phyloP scores from a whole-genome alignment of 164 flowering plant genomes.

The Cinnamomum micranthum region DNA sequence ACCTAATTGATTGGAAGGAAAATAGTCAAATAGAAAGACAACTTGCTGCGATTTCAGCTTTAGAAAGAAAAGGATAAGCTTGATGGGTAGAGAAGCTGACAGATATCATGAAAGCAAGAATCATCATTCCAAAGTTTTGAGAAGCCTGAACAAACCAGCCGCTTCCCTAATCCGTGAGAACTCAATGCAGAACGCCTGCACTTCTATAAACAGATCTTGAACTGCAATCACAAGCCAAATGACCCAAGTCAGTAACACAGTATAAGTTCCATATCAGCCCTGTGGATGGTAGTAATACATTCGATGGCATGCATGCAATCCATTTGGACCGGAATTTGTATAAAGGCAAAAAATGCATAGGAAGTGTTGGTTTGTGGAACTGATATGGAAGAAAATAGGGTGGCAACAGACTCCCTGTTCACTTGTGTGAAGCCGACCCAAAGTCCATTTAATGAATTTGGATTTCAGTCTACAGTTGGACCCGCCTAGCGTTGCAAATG shows the following conservation, averaged over 20 bases:
- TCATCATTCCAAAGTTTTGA: slow-evolving; percentile 66
- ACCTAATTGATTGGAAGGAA: neutral
- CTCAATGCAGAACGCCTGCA: slow-evolving; percentile 95
- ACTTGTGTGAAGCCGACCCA: no score
- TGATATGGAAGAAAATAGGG: no score
- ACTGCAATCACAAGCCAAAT: slow-evolving; percentile 50
- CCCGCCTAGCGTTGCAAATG: no score
- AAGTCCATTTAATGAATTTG: no score
- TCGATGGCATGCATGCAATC: neutral
- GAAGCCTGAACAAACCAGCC: slow-evolving; percentile 87
- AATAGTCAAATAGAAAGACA: neutral
- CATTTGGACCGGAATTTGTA: neutral
- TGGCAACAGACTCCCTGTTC: no score
- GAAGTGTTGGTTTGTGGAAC: no score
- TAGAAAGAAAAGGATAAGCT: neutral
- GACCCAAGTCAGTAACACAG: neutral
- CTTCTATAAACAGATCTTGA: slow-evolving; percentile 92
- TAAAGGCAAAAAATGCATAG: neutral
- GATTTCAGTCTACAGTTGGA: no score
- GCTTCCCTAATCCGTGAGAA: slow-evolving; percentile 95
- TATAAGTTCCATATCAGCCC: neutral
- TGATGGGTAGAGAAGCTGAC: neutral
- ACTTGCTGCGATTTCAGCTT: no score
- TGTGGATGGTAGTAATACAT: neutral
- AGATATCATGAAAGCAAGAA: neutral